These are phyloP conservation scores for Talaromyces atroroseus DNA, from an alignment of 2,329 filamentous ascomycete genomes.

Conservation along the genomic window DNA sequence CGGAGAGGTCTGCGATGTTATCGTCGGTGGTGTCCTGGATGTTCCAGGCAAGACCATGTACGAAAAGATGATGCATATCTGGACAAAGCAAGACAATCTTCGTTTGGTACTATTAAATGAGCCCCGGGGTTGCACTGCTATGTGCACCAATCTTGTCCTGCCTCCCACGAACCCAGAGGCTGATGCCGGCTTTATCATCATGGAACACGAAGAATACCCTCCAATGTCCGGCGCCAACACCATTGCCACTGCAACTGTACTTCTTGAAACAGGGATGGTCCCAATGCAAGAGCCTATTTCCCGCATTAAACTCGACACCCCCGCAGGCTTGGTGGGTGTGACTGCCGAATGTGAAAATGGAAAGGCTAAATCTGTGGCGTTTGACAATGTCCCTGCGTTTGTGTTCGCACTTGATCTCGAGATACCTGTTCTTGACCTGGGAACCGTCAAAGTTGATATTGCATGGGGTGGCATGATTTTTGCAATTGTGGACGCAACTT, in stretches of 20 bases:
- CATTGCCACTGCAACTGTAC: slow-evolving; percentile 41
- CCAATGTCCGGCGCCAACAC: slow-evolving; percentile 45
- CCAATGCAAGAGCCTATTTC: slow-evolving; percentile 43
- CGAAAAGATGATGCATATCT: slow-evolving; percentile 44
- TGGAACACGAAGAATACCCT: slow-evolving; percentile 45
- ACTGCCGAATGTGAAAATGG: slow-evolving; percentile 39
- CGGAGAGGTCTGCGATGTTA: slow-evolving; percentile 45
- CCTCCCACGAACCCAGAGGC: slow-evolving; percentile 42
- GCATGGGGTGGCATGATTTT: slow-evolving; percentile 47
- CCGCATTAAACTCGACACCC: slow-evolving; percentile 38
- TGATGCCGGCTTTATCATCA: slow-evolving; percentile 43
- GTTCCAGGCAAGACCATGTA: slow-evolving; percentile 42
- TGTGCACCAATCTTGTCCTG: slow-evolving; percentile 39
- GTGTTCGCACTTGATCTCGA: slow-evolving; percentile 36
- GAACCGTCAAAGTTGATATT: slow-evolving; percentile 38
- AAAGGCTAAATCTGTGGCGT: slow-evolving; percentile 41
- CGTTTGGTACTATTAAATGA: slow-evolving; percentile 44
- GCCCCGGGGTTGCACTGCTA: slow-evolving; percentile 40
- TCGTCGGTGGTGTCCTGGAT: slow-evolving; percentile 45
- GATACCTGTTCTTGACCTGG: slow-evolving; percentile 39
- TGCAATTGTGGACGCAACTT: slow-evolving; percentile 36
- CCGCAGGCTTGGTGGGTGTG: slow-evolving; percentile 40
- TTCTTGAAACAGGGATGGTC: slow-evolving; percentile 46
- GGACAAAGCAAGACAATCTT: slow-evolving; percentile 35
- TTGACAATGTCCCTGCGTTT: slow-evolving; percentile 45